Percentiles rank a stretch among this genome's conserved stretches.
phyloP scores from a whole-genome alignment of 1,284 basidiomycete species.

The Tilletia setariae region DNA sequence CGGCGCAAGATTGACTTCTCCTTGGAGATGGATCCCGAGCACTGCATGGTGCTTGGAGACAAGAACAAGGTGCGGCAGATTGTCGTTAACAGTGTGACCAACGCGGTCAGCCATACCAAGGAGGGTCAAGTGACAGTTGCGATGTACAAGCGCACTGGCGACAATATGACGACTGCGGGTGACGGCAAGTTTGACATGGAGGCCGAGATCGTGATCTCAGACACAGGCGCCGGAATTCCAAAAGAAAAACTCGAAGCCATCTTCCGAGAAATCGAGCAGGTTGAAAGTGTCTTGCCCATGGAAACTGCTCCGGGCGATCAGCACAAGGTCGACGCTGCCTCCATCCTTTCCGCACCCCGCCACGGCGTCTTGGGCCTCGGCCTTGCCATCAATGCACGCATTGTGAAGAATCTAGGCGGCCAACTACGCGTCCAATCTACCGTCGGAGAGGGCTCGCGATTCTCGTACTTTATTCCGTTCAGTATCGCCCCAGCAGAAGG shows the following conservation, averaged over 20 bases:
- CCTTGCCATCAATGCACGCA: conserved; percentile 73
- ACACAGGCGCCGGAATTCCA: conserved; percentile 75
- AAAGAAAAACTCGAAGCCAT: conserved; percentile 72
- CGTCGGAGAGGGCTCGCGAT: conserved; percentile 67
- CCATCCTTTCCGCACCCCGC: neutral
- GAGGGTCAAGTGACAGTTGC: conserved; percentile 67
- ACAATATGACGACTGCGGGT: conserved; percentile 27
- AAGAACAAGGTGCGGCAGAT: conserved; percentile 70
- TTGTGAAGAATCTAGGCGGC: conserved; percentile 74
- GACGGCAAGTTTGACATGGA: conserved; percentile 56
- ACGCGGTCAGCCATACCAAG: conserved; percentile 71
- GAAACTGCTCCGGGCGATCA: conserved; percentile 10
- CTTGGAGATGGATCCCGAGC: conserved; percentile 63
- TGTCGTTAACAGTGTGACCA: conserved; percentile 77
- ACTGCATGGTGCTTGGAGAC: conserved; percentile 61
- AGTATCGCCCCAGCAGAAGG: conserved; percentile 12
- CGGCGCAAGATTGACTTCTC: conserved; percentile 68
- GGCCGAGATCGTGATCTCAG: conserved; percentile 71
- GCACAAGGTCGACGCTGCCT: neutral
- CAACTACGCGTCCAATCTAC: conserved; percentile 76
- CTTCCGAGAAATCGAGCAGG: conserved; percentile 81
- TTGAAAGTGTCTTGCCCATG: conserved; percentile 61
- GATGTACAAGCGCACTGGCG: conserved; percentile 57
- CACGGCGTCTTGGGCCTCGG: conserved; percentile 62
- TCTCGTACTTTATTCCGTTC: conserved; percentile 70